phyloP scores from a whole-genome alignment of 1,139 yeast genomes.

The Entelexis paramagnoliae region DNA sequence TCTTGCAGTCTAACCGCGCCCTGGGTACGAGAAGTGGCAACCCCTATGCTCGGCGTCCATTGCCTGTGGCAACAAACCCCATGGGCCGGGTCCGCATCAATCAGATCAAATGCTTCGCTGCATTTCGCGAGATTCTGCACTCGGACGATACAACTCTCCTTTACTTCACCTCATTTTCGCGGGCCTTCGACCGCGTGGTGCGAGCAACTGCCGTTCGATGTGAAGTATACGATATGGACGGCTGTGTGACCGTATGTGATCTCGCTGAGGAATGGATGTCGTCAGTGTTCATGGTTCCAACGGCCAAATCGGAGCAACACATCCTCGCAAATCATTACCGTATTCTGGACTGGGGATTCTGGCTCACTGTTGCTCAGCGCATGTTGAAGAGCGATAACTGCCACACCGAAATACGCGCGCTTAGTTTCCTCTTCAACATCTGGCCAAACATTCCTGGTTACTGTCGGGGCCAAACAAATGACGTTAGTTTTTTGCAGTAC shows the following conservation, averaged over 20 bases:
- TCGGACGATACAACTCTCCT: constrained; percentile 29
- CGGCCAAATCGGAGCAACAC: constrained; percentile 23
- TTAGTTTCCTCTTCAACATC: constrained; percentile 58
- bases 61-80: neutral
- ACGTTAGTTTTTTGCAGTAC: constrained; percentile 21
- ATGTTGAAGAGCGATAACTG: constrained; percentile 56
- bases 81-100: constrained; percentile 26
- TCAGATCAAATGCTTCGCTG: constrained; percentile 29
- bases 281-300: constrained; percentile 22
- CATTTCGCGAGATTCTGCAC: constrained; percentile 34
- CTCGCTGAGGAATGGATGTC: constrained; percentile 36
- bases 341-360: constrained; percentile 60
- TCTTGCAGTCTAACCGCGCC: neutral
- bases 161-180: constrained; percentile 29
- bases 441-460: constrained; percentile 60
- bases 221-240: constrained; percentile 34
- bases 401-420: constrained; percentile 50
- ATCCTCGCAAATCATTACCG: constrained; percentile 26
- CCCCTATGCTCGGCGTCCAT: constrained; percentile 10
- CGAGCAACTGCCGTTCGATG: constrained; percentile 33
- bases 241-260: constrained; percentile 43
- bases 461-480: neutral
- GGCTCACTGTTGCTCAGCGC: constrained; percentile 52
- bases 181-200: constrained; percentile 33
- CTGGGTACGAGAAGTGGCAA: constrained; percentile 13